Evolutionary conservation across 2,329 filamentous ascomycete species (phyloP).

Genomic region (Hypoxylon sp.): DNA sequence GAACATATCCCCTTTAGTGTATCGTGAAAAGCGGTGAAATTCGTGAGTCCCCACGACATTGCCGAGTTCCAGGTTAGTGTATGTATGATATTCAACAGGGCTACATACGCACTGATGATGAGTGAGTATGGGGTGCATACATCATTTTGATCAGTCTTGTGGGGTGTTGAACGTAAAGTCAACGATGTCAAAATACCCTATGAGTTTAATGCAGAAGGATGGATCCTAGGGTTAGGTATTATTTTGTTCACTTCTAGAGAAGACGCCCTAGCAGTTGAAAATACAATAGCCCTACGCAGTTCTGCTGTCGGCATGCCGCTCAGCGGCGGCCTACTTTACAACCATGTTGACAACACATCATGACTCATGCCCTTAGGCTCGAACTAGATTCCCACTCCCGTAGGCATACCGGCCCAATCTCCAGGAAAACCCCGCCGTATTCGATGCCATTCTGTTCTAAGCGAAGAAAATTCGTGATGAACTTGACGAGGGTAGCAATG

Average conservation of each 20-base stretch:
- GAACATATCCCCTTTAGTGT: conserved; percentile 14
- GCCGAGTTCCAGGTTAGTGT: conserved; percentile 17
- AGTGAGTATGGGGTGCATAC: conserved; percentile 36
- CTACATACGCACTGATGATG: conserved; percentile 30
- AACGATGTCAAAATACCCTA: conserved; percentile 25
- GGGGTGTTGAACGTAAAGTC: conserved; percentile 26
- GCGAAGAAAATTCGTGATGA: conserved; percentile 15
- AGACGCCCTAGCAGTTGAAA: conserved; percentile 25
- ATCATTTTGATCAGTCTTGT: conserved; percentile 39
- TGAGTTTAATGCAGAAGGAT: conserved; percentile 16
- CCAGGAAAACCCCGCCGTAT: conserved; percentile 22
- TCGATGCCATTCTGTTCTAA: conserved; percentile 17
- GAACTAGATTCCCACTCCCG: conserved; percentile 25
- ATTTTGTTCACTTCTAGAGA: conserved; percentile 22
- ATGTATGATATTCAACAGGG: conserved; percentile 32
- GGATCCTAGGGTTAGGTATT: conserved; percentile 26
- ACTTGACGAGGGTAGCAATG: conserved; percentile 7
- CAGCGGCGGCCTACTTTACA: conserved; percentile 16
- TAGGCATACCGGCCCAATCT: conserved; percentile 39
- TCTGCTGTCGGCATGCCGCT: conserved; percentile 23
- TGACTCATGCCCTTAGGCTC: conserved; percentile 41
- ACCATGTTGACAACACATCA: conserved; percentile 40
- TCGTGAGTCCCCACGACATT: conserved; percentile 25
- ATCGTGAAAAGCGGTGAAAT: conserved; percentile 30
- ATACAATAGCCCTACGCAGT: conserved; percentile 19